Percentiles rank a stretch among this genome's conserved stretches.
phyloP scores from a whole-genome alignment of 2,329 filamentous ascomycete genomes.

The Neofusicoccum sp. region DNA sequence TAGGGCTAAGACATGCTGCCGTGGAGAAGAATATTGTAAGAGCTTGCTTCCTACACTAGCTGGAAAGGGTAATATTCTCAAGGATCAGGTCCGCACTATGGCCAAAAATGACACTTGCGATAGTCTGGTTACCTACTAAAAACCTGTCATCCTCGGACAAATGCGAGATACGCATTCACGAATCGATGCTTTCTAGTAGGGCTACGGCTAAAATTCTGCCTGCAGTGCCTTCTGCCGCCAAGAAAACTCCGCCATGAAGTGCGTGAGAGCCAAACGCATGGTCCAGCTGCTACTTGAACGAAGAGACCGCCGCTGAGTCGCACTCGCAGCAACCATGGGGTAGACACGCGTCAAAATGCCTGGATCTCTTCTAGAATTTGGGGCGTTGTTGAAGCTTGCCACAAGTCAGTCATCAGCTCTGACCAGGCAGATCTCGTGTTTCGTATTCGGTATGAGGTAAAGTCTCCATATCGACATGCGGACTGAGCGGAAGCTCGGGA shows the following conservation, averaged over 20 bases:
- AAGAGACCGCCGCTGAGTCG: too few species aligned
- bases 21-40: too few species aligned
- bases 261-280: background rate
- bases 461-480: background rate
- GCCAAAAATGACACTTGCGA: too few species aligned
- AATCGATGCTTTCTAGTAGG: too few species aligned
- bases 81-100: too few species aligned
- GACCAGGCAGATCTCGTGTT: background rate
- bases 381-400: background rate
- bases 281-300: background rate
- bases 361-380: background rate
- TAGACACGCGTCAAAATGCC: background rate
- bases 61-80: too few species aligned
- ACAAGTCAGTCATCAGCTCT: background rate
- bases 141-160: too few species aligned
- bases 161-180: too few species aligned
- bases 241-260: background rate
- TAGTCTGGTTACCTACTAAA: too few species aligned
- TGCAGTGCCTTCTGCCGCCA: background rate
- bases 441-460: slow-evolving; percentile 7
- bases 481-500: slow-evolving; percentile 12
- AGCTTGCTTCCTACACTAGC: too few species aligned
- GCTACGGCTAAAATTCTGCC: too few species aligned
- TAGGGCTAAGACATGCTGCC: too few species aligned
- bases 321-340: background rate